Evolutionary conservation across 306 rosid genomes (phyloP).

Genomic region (Fragaria ananassa): DNA sequence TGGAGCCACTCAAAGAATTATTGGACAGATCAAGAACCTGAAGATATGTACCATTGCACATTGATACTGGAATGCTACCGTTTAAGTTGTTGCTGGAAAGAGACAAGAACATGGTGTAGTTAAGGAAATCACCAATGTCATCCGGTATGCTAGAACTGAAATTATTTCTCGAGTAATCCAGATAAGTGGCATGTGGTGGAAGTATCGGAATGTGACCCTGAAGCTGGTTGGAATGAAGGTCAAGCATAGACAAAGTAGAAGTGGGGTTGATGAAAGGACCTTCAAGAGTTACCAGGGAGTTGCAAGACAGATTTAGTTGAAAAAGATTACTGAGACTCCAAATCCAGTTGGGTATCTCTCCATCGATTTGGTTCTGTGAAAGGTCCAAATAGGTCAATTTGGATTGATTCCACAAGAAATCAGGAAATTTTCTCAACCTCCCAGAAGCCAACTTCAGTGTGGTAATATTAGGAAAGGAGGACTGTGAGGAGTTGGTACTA

Average conservation of each 20-base stretch:
- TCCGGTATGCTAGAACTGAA: constrained; percentile 31
- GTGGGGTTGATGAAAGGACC: neutral
- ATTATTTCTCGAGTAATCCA: constrained; percentile 39
- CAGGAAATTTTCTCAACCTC: neutral
- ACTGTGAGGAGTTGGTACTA: neutral
- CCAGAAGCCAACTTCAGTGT: constrained; percentile 21
- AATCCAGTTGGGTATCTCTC: constrained; percentile 28
- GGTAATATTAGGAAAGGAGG: constrained; percentile 3
- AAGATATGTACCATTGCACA: constrained; percentile 14
- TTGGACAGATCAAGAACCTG: constrained; percentile 17
- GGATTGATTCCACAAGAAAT: constrained; percentile 10
- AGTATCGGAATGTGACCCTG: constrained; percentile 27
- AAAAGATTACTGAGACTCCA: neutral
- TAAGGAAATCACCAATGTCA: neutral
- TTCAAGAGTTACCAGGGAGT: neutral
- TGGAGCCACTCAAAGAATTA: constrained; percentile 19
- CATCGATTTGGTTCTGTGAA: constrained; percentile 24
- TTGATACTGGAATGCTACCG: neutral
- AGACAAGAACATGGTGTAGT: neutral
- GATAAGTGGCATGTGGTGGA: neutral
- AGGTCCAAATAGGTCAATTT: constrained; percentile 1
- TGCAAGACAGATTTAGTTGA: constrained; percentile 13
- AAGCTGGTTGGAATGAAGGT: constrained; percentile 42
- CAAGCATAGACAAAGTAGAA: neutral
- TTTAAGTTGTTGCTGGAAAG: constrained; percentile 10